Base-by-base conservation (phyloP, 208 protist genomes). In the Crithidia fasciculata region DNA sequence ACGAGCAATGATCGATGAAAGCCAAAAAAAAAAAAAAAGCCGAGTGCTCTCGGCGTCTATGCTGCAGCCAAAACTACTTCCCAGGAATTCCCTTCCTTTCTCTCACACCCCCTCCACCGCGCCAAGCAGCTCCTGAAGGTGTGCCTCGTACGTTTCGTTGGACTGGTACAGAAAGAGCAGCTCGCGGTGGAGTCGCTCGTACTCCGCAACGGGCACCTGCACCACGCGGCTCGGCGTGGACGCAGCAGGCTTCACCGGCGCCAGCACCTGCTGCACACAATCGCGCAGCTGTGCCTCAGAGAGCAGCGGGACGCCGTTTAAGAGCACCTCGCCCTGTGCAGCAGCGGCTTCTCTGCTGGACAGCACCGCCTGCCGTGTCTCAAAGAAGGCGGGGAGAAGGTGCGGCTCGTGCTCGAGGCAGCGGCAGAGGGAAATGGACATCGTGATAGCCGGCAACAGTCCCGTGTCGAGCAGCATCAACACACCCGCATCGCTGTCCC, bases 131-230 rank as follows among this genome's bases (percentile, higher is more conserved):
- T 69, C 52, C 28, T 77, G 52, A 15, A 84, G 39, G 59, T 84
- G 62, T 19, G 18, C 8, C 4, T 71, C 69, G 57, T 84, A 81
- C 56, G 44, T 70, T 6, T 69, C 58, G 54, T 84, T 84, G 10
- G 66, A 65, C 4, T 84, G 39, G 52, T 84, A 81, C n/a, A 84
- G 69, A 19, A 49, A 63, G 9, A 84, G 55, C 19, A 84, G 68
- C 58, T 84, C 80, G 39, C n/a, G 68, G 40, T 76, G 68, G 36
- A 69, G 69, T n/a, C 56, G 65, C 50, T 69, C 60, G 47, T 78
- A 78, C 40, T 73, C 66, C 10, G 49, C 74, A 6, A 47, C 59
- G 0, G 74, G 65, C 72, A 78, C 58, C 49, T 28, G 63, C 64
- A 78, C 65, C 41, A 45, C 65, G 19, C 57, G 57, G 36, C 18